Base-by-base conservation (phyloP, 164 flowering plant species). In the Euptelea pleiosperma region DNA sequence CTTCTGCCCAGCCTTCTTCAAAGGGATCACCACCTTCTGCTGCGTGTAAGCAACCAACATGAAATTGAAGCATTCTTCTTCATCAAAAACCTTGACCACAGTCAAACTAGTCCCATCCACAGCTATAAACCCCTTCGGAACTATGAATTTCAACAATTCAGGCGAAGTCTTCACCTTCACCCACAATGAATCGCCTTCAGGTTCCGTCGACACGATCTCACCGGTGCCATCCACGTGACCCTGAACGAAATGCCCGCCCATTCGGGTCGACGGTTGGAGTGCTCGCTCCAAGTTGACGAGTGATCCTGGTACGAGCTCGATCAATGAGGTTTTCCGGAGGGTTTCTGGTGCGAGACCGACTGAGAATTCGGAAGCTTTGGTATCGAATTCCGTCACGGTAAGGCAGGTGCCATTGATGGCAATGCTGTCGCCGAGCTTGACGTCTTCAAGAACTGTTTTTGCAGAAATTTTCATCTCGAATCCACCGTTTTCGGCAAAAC, bases 171-270 rank as follows among this genome's bases (percentile, higher is more conserved):
- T 87, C 61, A 92, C 93, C 70, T 84, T 89, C 55, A 92, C 68
- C 96, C 98, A 92, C 72, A 92, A 57, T 0, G 98, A 89, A 56
- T 92, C 98, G 1, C 80, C 91, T 51, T 92, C 98, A 0, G 64
- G 57, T 19, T 67, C 76, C 52, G 44, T 63, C 9, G 70, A 52
- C 44, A 82, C 89, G 42, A 92, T 92, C 76, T 77, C 88, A 0
- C 96, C 98, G 0, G 91, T 85, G 29, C 96, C 91, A 54, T 92
- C 98, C 31, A 92, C 98, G 47, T 92, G 98, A 0, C 98, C 96
- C 78, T 92, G 96, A 72, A 92, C 98, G 58, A 89, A 87, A 76
- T 92, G 98, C 63, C 98, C 96, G 14, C 98, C 98, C 95, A 92
- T 82, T 41, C 96, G 63, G 22, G 85, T 77, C 10, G 74, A 65